Evolutionary conservation across 805 yeast species (phyloP), one percentile per base, ranked within the genome.

Genomic region (Sugiyamaella qingdaonensis): DNA sequence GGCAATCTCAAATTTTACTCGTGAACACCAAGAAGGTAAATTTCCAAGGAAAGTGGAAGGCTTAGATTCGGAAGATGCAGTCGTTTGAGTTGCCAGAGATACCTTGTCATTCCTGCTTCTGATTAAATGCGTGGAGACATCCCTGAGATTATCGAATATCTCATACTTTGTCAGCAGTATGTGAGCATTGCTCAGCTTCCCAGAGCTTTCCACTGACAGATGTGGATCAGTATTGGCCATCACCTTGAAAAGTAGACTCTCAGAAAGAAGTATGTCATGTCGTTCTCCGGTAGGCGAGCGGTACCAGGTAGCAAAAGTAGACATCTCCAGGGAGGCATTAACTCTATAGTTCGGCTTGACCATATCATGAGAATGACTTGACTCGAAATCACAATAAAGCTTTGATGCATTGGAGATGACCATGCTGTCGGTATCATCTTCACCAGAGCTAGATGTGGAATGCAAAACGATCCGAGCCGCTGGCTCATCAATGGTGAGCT

Each of bases 401-500:
- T 67, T 64, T 2, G 68, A 60, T 32, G 71, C 64, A 2, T 66
- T 59, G 4, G 67, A 55, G 16, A 70, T 65, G 27, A 72, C 68
- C 65, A 72, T 66, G 29, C 67, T 52, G 19, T 59, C 54, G 9
- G 50, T 45, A 13, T 56, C 53, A 8, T 10, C 36, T 16, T 39
- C 43, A 5, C 19, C 21, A 21, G 5, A 10, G 18, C 27, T 36
- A 3, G n/a, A 11, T 2, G 42, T 49, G 8, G 59, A 47, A 9
- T 54, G 39, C n/a, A 67, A 61, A 4, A 64, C 54, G 11, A 66
- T 50, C 45, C 70, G 54, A 0, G 69, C 66, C 10, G 69, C 69
- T 2, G 70, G 70, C 53, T 67, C 70, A 43, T 67, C 70, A 21
- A 67, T 58, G 5, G 61, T 64, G 18, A 67, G 51, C 49, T 63